Base-by-base conservation (phyloP, 768 basidiomycete genomes). In the Ramaria rubella region DNA sequence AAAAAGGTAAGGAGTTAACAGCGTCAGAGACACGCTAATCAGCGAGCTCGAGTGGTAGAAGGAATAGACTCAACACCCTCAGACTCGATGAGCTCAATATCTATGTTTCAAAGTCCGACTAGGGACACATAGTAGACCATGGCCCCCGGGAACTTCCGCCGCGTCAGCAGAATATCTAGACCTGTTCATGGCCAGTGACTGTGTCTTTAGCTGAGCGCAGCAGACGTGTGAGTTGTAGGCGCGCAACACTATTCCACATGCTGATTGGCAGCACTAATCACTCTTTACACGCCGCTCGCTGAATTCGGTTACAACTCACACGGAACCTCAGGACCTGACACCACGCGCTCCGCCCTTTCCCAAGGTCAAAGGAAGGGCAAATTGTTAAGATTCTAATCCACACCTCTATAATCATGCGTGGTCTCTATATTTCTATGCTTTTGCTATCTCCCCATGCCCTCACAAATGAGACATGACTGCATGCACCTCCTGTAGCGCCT, bases 101-200 rank as follows among this genome's bases (percentile, higher is more conserved):
- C 40, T 42, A n/a, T 42, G 36, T 24, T 52, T 52, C 50, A 36
- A 26, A 30, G 31, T 52, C 50, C 50, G 50, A 33, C 27, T 17
- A 31, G 7, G 50, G n/a, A 21, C 11, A 14, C 9, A 17, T 14
- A 8, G 40, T 23, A 17, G 14, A 49, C 11, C 19, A 26, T 12
- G 38, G 48, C 48, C 48, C 48, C 31, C 48, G 48, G 48, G 48
- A 29, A 49, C 48, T 49, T 33, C 48, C 31, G 48, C 19, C 48
- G 31, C 48, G 48, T 49, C 12, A 49, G 17, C n/a, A 49, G 26
- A 7, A 17, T 15, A 42, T 12, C 23, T 4, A 21, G 40, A 17
- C 40, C 40, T 17, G n/a, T 42, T 21, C 40, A 42, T 42, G 40
- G n/a, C 40, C 40, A 42, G 40, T 42, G n/a, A n/a, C n/a, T n/a